Evolutionary conservation across 208 protist genomes (phyloP).

Genomic region (Novymonas esmeraldas): DNA sequence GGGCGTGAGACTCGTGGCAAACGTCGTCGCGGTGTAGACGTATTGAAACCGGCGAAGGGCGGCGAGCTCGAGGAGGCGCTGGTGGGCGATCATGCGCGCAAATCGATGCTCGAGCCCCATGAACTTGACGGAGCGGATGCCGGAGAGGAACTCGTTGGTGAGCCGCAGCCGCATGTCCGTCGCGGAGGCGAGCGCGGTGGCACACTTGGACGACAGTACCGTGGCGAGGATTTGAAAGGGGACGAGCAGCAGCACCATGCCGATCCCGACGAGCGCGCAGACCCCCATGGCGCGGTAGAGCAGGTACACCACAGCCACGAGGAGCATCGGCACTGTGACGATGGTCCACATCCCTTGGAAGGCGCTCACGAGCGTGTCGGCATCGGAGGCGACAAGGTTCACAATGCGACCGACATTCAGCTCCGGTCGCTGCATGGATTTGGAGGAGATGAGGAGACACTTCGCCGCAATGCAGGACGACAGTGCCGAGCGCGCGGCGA

Average conservation of each 20-base stretch:
- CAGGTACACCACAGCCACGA: conserved; percentile 62
- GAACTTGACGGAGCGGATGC: conserved; percentile 94
- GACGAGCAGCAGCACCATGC: conserved; percentile 63
- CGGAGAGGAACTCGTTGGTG: conserved; percentile 92
- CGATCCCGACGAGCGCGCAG: conserved; percentile 60
- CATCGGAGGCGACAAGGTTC: conserved; percentile 41
- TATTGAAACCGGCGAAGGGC: conserved; percentile 41
- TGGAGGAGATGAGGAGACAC: conserved; percentile 53
- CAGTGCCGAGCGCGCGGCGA: conserved; percentile 53
- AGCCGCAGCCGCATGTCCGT: conserved; percentile 91
- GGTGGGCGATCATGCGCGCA: conserved; percentile 34
- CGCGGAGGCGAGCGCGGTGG: conserved; percentile 19
- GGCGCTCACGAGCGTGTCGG: conserved; percentile 1
- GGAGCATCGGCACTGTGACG: conserved; percentile 42
- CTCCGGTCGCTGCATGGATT: conserved; percentile 52
- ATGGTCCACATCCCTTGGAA: conserved; percentile 16
- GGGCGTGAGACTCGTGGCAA: conserved; percentile 61
- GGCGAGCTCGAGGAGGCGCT: conserved; percentile 47
- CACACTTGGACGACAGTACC: conserved; percentile 28
- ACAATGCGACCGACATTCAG: conserved; percentile 85
- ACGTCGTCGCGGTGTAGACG: conserved; percentile 35
- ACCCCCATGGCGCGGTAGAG: conserved; percentile 66
- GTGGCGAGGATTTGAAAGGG: conserved; percentile 61
- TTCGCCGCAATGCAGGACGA: conserved; percentile 78
- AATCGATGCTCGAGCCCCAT: conserved; percentile 91